Base-by-base conservation (phyloP, 345 rosid species). In the Dipteronia dyeriana region DNA sequence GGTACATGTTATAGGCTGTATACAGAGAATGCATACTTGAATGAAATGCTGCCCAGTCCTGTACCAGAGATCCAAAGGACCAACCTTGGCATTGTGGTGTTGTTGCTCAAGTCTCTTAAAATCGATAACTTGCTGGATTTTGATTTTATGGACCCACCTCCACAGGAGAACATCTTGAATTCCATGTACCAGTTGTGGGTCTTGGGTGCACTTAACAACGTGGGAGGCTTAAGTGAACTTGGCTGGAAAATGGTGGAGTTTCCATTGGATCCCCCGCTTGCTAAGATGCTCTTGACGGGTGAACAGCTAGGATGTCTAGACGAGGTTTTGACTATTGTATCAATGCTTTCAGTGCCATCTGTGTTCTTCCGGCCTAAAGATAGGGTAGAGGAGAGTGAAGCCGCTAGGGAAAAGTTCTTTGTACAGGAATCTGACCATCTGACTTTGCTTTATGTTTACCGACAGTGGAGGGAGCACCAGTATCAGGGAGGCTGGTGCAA, bases 191-290 rank as follows among this genome's bases (percentile, higher is more conserved):
- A 96, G 87, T 78, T 96, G 71, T 96, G 99, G 99, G 98, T 96
- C 47, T 75, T 96, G 89, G 98, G 97, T 49, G 99, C 98, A 13
- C 97, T 94, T 20, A 90, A 87, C 84, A 96, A 96, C 80, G 97
- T 94, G 11, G 98, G 99, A 49, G 87, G 86, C 63, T 79, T 96
- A 72, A 94, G 98, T 0, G 93, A 88, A 65, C 89, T 94, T 19
- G 98, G 99, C 19, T 96, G 98, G 99, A 96, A 96, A 87, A 96
- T 96, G 98, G 98, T 96, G 68, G 99, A 94, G 86, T 94, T 96
- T 81, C 99, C 98, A 0, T 75, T 94, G 87, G 99, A 96, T 76
- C 99, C 99, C 34, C 93, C 99, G 2, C 97, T 96, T 65, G 99
- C 99, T 26, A 96, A 96, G 93, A 96, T 96, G 99, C 94, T 94